Evolutionary conservation across 495 filamentous ascomycete genomes (phyloP).

Genomic region (Sabuloglossum arenarium): DNA sequence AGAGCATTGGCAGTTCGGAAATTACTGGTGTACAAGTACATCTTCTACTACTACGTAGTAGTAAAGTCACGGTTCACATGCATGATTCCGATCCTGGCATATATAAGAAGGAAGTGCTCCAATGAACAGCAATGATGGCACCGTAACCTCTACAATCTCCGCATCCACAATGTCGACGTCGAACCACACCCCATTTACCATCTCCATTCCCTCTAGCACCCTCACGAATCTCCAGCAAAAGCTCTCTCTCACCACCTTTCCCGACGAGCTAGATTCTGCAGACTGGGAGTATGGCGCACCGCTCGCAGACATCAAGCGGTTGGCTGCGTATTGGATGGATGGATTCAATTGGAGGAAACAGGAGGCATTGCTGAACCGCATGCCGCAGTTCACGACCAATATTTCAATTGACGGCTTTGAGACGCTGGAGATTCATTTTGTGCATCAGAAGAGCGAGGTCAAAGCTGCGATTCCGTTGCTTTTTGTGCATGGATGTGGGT

Average conservation of each 20-base stretch:
- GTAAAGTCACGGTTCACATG: too few relatives aligned
- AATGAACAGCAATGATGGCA: too few relatives aligned
- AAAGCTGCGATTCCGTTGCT: slow-evolving; percentile 9
- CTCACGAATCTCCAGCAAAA: slow-evolving; percentile 22
- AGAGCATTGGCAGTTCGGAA: too few relatives aligned
- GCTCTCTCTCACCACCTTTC: slow-evolving; percentile 22
- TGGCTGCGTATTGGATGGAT: slow-evolving; percentile 24
- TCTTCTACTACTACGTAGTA: too few relatives aligned
- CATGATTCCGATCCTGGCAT: too few relatives aligned
- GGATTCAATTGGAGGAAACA: slow-evolving; percentile 28
- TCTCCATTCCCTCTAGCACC: slow-evolving; percentile 21
- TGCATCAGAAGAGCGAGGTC: slow-evolving; percentile 11
- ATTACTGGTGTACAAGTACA: too few relatives aligned
- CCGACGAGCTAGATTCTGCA: slow-evolving; percentile 23
- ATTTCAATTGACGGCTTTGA: slow-evolving; percentile 18
- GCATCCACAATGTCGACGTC: too few relatives aligned
- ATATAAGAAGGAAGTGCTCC: too few relatives aligned
- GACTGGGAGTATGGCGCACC: slow-evolving; percentile 29
- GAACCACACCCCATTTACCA: slow-evolving; percentile 18
- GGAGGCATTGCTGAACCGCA: slow-evolving; percentile 22
- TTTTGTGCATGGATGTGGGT: slow-evolving; percentile 15
- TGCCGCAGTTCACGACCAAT: slow-evolving; percentile 18
- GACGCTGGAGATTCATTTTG: slow-evolving; percentile 11
- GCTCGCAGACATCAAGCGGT: slow-evolving; percentile 23
- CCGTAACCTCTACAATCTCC: too few relatives aligned